Base-by-base conservation (phyloP, 805 yeast species). In the Cyberlindnera maclurae region DNA sequence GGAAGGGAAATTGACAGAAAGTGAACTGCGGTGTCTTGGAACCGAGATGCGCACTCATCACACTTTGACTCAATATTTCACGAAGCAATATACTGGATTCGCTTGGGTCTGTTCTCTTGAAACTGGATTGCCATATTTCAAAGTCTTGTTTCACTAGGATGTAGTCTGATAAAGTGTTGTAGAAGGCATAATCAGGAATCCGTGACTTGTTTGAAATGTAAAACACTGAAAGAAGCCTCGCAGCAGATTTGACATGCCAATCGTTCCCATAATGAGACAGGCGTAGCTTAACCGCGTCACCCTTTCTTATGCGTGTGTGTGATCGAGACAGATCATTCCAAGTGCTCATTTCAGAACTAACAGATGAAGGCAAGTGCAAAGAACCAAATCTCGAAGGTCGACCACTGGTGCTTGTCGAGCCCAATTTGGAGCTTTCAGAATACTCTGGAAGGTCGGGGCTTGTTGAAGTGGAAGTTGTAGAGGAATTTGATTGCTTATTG, bases 1-100 rank as follows among this genome's bases (percentile, higher is more conserved):
- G 62, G 54, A 84, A 88, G 2, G 97, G 96, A 48, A 71, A 88
- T 46, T 83, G 82, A 55, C 97, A 89, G 44, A 90, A 77, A 0
- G 77, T 71, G 58, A 73, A 75, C 53, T 46, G 50, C 12, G 59
- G 47, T 45, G 45, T 36, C 27, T 34, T 17, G 4, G 43, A 34
- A 20, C 24, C 24, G 24, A 20, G 8, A 8, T 5, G 24, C 8
- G 8, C 24, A 18, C 20, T 18, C 16, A 26, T 11, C n/a, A 12
- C 15, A 5, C 37, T 38, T 26, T 39, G 9, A 13, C 12, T 35
- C n/a, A 50, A 29, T 8, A 54, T 33, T 3, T 47, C 52, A 24
- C 39, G 36, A 8, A 46, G 34, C 2, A 42, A 10, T 3, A 15
- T 35, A 17, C 39, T 41, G 4, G 45, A 12, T 16, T 33, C 36